Conservation (phyloP, 2,329 filamentous ascomycete species). For the Aspergillus ibericus region DNA sequence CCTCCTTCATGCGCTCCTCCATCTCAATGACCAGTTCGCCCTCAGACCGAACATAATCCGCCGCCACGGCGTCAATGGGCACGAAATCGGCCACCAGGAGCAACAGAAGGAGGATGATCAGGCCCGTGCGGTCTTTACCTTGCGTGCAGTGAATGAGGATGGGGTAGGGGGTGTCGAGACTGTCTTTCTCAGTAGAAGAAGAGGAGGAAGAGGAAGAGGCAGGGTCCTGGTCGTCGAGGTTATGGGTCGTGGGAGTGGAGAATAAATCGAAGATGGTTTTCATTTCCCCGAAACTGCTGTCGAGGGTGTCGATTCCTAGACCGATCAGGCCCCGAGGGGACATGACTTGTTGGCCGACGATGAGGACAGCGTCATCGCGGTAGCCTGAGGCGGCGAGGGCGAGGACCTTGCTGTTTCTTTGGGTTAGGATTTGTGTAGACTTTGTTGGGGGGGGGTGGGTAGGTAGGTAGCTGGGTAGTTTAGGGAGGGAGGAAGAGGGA, state of each 20-base stretch:
- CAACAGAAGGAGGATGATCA: conserved; percentile 64
- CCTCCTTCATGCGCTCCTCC: conserved; percentile 65
- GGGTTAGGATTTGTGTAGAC: background rate
- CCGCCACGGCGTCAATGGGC: conserved; percentile 59
- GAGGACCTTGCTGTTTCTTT: conserved; percentile 57
- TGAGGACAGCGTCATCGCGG: conserved; percentile 66
- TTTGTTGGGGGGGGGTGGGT: background rate
- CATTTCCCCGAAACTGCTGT: conserved; percentile 66
- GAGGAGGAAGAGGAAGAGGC: too few species aligned
- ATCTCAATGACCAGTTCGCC: conserved; percentile 62
- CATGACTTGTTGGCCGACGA: conserved; percentile 72
- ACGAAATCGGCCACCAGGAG: conserved; percentile 61
- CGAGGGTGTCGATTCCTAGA: conserved; percentile 67
- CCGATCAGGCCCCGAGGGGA: conserved; percentile 69
- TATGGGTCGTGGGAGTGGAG: conserved; percentile 22
- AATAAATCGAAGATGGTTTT: conserved; percentile 69
- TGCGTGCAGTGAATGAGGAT: conserved; percentile 81
- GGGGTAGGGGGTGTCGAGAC: conserved; percentile 53
- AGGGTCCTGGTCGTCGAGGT: background rate
- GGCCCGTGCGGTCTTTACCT: conserved; percentile 80
- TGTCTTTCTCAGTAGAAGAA: too few species aligned
- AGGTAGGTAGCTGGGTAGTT: background rate
- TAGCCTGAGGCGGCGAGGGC: conserved; percentile 65
- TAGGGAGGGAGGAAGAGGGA: conserved; percentile 9
- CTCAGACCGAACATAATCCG: conserved; percentile 71